Percentiles rank a stretch among this genome's conserved stretches.
These are phyloP conservation scores for Hypsizygus ulmarius DNA, from an alignment of 1,284 basidiomycete species.

Conservation along the genomic window DNA sequence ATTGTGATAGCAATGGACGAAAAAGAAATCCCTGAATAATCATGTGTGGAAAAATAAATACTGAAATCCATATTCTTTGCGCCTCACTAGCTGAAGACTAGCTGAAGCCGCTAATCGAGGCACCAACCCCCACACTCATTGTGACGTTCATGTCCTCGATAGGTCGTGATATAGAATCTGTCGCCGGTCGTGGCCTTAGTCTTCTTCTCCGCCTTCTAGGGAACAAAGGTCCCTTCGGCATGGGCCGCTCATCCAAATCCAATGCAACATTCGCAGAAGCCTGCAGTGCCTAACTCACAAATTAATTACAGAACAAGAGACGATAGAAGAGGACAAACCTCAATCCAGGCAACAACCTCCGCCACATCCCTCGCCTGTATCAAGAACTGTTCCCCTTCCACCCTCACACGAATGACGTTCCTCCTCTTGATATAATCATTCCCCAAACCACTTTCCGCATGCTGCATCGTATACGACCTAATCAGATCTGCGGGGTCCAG, in stretches of 20 bases:
- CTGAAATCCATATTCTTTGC: not conserved
- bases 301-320: slow-evolving; percentile 3
- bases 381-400: slow-evolving; percentile 96
- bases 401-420: slow-evolving; percentile 91
- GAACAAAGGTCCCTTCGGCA: slow-evolving; percentile 84
- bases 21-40: too few relatives aligned
- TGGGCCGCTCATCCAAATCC: slow-evolving; percentile 86
- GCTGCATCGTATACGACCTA: slow-evolving; percentile 78
- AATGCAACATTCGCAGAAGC: slow-evolving; percentile 91
- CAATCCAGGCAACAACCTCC: slow-evolving; percentile 93
- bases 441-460: slow-evolving; percentile 90
- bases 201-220: slow-evolving; percentile 50
- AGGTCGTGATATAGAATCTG: slow-evolving; percentile 6
- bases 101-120: not conserved
- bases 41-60: not conserved
- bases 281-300: slow-evolving; percentile 68
- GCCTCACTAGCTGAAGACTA: not conserved
- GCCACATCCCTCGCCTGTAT: slow-evolving; percentile 86
- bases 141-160: not conserved
- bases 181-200: not conserved
- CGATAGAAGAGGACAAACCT: slow-evolving; percentile 52
- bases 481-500: slow-evolving; percentile 51
- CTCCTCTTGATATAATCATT: slow-evolving; percentile 94
- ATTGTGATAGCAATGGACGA: too few relatives aligned
- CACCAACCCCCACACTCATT: not conserved